Evolutionary conservation across 2,329 filamentous ascomycete genomes (phyloP).

Genomic region (Pseudocercospora macadamiae): DNA sequence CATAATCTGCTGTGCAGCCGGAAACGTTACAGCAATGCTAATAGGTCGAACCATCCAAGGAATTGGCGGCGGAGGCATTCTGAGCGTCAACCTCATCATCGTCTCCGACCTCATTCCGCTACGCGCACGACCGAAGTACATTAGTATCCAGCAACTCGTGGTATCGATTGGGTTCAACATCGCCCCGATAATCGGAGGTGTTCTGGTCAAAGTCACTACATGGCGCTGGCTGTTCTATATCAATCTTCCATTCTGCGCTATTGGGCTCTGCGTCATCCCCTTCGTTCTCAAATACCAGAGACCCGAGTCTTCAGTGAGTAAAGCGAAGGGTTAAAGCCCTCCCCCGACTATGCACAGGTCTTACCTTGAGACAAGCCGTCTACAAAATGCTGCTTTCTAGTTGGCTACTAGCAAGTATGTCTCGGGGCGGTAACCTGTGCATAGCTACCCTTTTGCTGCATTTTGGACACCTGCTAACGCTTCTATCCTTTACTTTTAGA

Average conservation of each 20-base stretch:
- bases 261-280: conserved; percentile 37
- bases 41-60: conserved; percentile 51
- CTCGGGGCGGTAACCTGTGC: too few relatives aligned
- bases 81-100: conserved; percentile 47
- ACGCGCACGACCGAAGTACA: conserved; percentile 27
- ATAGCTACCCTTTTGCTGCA: too few relatives aligned
- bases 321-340: too few relatives aligned
- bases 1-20: conserved; percentile 46
- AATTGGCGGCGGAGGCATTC: conserved; percentile 51
- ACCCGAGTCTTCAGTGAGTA: conserved; percentile 17
- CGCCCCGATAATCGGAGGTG: conserved; percentile 40
- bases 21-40: conserved; percentile 44
- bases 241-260: conserved; percentile 42
- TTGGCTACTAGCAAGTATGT: too few relatives aligned
- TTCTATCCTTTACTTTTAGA: too few relatives aligned
- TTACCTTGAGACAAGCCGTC: too few relatives aligned
- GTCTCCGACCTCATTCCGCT: conserved; percentile 46
- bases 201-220: conserved; percentile 23
- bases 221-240: conserved; percentile 45
- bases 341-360: too few relatives aligned
- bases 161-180: conserved; percentile 41
- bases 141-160: conserved; percentile 29
- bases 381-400: too few relatives aligned
- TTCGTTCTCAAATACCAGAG: conserved; percentile 58
- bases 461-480: too few relatives aligned